These are phyloP conservation scores for Suhomyces anneliseae DNA, from an alignment of 1,139 yeast genomes.

Conservation along the genomic window DNA sequence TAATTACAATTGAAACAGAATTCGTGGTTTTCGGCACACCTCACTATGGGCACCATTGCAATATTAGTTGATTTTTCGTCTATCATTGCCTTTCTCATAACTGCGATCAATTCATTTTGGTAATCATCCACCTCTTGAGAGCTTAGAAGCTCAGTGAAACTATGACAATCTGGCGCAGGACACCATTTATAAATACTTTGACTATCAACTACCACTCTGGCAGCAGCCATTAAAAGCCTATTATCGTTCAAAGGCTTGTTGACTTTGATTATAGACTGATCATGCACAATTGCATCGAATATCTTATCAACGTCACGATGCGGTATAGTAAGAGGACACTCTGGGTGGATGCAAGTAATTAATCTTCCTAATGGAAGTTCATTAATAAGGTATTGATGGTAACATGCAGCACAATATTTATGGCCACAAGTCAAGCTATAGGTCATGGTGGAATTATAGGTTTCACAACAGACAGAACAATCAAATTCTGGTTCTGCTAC, in stretches of 20 bases:
- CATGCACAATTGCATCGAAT: slow-evolving; percentile 10
- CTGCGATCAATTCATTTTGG: slow-evolving; percentile 14
- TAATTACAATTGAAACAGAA: slow-evolving; percentile 79
- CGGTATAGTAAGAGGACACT: slow-evolving; percentile 35
- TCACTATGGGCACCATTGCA: slow-evolving; percentile 41
- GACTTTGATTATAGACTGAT: slow-evolving; percentile 9
- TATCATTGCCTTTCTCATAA: slow-evolving; percentile 11
- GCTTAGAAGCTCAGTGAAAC: slow-evolving; percentile 40
- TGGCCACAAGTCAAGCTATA: slow-evolving; percentile 71
- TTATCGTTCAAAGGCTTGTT: slow-evolving; percentile 11
- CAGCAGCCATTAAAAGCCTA: slow-evolving; percentile 24
- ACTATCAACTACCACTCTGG: slow-evolving; percentile 52
- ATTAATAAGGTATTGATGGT: slow-evolving; percentile 54
- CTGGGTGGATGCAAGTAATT: slow-evolving; percentile 62
- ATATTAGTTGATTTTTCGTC: slow-evolving; percentile 13
- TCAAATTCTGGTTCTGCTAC: slow-evolving; percentile 25
- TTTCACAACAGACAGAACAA: slow-evolving; percentile 76
- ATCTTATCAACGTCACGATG: slow-evolving; percentile 30
- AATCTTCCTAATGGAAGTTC: slow-evolving; percentile 55
- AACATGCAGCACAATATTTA: slow-evolving; percentile 68
- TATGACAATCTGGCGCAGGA: slow-evolving; percentile 81
- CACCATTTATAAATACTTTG: slow-evolving; percentile 67
- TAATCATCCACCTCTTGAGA: slow-evolving; percentile 27
- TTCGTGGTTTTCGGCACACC: slow-evolving; percentile 64
- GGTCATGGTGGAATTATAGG: slow-evolving; percentile 33